A percentile compares a stretch with the other conserved stretches of the same genome.
These are phyloP conservation scores for Solanum microdontum DNA, from an alignment of 257 asterid species.

Conservation along the genomic window DNA sequence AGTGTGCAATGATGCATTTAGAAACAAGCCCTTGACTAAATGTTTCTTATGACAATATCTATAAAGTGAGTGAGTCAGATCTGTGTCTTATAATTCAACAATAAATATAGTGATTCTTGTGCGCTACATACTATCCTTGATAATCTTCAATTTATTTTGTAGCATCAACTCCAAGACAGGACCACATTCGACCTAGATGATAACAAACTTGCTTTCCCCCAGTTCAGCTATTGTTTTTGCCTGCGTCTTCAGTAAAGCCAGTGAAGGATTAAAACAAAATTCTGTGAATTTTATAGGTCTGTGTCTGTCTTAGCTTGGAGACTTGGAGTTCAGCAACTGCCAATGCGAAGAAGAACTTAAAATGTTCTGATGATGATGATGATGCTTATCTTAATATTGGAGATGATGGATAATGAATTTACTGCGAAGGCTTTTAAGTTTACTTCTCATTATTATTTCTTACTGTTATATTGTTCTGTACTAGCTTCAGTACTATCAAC, in stretches of 20 bases:
- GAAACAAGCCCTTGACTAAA: not conserved
- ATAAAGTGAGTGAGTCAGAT: not conserved
- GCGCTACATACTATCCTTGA: not conserved
- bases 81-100: not conserved
- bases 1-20: not conserved
- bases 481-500: no score
- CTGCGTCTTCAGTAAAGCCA: no score
- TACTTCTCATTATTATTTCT: not conserved
- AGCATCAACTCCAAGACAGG: not conserved
- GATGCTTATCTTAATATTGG: not conserved
- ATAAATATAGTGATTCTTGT: not conserved
- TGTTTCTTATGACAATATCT: not conserved
- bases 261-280: no score
- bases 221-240: no score
- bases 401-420: not conserved
- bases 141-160: not conserved
- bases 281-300: no score
- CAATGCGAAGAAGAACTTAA: no score
- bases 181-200: not conserved
- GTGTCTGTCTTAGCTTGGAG: no score
- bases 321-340: no score
- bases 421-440: not conserved
- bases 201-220: no score
- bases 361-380: no score
- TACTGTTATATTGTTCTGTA: not conserved